Conservation (phyloP, 2,329 filamentous ascomycete species). For the Dothideomycetes sp. region DNA sequence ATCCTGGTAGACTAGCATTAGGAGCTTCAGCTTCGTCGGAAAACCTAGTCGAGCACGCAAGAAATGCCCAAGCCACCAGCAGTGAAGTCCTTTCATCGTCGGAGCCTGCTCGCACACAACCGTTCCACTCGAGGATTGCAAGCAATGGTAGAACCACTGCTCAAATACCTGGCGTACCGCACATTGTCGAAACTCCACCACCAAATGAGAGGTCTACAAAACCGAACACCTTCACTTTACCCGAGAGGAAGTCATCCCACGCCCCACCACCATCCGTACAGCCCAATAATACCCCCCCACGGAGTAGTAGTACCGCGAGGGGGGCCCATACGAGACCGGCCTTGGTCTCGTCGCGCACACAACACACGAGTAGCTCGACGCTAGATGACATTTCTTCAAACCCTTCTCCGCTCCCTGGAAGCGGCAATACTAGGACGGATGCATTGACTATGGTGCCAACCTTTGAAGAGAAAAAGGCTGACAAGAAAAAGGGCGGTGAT, state of each 20-base stretch:
- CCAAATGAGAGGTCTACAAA: constrained; percentile 4
- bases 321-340: too few species aligned
- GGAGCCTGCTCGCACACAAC: constrained; percentile 25
- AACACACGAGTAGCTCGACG: constrained; percentile 21
- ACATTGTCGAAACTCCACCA: constrained; percentile 53
- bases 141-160: constrained; percentile 47
- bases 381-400: constrained; percentile 55
- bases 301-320: constrained; percentile 15
- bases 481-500: constrained; percentile 47
- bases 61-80: neutral
- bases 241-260: constrained; percentile 40
- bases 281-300: constrained; percentile 1
- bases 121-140: constrained; percentile 46
- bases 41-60: constrained; percentile 9
- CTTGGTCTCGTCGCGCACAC: constrained; percentile 22
- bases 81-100: constrained; percentile 9
- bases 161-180: constrained; percentile 42
- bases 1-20: too few species aligned
- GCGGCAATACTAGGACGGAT: constrained; percentile 58
- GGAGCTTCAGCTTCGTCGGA: constrained; percentile 20
- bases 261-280: constrained; percentile 22
- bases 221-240: constrained; percentile 23
- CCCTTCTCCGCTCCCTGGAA: constrained; percentile 59
- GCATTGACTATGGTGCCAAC: constrained; percentile 72
- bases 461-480: constrained; percentile 60